Evolutionary conservation across 345 rosid genomes (phyloP), one percentile per base, ranked within the genome.

Genomic region (Eutrema yunnanense): DNA sequence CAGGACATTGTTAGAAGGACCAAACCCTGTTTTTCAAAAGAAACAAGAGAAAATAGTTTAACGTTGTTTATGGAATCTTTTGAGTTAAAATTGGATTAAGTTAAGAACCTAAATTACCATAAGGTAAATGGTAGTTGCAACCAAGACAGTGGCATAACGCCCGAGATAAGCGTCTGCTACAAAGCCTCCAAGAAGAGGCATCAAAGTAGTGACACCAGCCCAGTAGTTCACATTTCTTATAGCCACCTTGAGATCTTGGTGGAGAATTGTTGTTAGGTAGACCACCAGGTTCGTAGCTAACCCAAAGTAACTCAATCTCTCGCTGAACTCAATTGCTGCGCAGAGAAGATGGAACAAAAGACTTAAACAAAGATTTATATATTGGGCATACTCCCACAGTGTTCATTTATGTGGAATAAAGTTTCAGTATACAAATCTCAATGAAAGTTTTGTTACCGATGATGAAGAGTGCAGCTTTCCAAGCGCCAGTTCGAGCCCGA

Each of bases 181-280:
- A 82, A 95, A 91, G n/a, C 97, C 99, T 3, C 99, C 99, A n/a
- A 91, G 10, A 1, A 95, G 87, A 13, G 99, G 99, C 93, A 92
- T 90, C 62, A 95, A 67, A 2, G 99, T 87, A 4, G 99, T 95
- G 69, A 91, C 93, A 38, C 97, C 97, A 5, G 88, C 5, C 97
- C 99, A 95, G 72, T 82, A 92, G 81, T 95, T 95, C 14, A 85
- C 99, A 60, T 81, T 88, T 74, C 46, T 90, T 6, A 89, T 84
- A 3, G 97, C 96, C 44, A 89, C 86, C 72, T 88, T 90, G 19
- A 95, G 85, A 63, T 95, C 97, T 75, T 91, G 88, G 74, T 92
- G 96, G 19, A 95, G 80, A 59, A 90, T 88, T 49, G 72, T 90
- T 30, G 92, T 87, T 29, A 95, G 79, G 84, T 95, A 95, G 36